Conservation (phyloP, 768 basidiomycete species). For the Tephrocybe sp. region DNA sequence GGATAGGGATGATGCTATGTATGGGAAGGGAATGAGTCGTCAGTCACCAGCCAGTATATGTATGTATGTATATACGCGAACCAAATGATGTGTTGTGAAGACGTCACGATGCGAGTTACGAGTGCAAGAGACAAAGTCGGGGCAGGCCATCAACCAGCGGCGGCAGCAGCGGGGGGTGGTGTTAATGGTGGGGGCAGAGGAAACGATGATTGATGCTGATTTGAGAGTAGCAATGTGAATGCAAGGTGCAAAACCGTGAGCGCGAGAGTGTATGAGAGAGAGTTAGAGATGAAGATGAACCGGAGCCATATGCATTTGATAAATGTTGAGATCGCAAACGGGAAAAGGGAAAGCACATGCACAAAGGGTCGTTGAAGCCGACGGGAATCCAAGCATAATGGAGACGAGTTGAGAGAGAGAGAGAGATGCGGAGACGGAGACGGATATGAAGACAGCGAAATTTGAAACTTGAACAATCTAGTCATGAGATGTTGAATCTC, state of each 20-base stretch:
- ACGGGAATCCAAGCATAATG: too few relatives aligned
- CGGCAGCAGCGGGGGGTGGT: too few relatives aligned
- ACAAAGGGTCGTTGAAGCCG: too few relatives aligned
- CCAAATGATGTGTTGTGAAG: neutral
- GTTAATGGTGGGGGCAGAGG: neutral
- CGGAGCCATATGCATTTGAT: neutral
- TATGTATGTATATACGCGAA: neutral
- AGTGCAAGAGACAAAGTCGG: neutral
- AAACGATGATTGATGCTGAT: neutral
- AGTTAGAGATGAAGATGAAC: neutral
- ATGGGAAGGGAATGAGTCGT: too few relatives aligned
- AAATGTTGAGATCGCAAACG: neutral
- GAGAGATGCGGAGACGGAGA: neutral
- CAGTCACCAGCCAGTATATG: neutral
- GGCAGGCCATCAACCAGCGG: neutral
- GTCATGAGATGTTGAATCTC: slow-evolving; percentile 13
- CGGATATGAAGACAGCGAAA: neutral
- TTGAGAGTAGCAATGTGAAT: neutral
- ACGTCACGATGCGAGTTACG: neutral
- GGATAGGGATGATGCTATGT: neutral
- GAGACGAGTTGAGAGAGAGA: neutral
- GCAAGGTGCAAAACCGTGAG: neutral
- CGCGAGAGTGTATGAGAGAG: neutral
- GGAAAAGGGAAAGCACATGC: neutral
- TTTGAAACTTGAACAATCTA: neutral